phyloP scores from a whole-genome alignment of 1,284 basidiomycete species.

The Cryptococcus maquisensis region DNA sequence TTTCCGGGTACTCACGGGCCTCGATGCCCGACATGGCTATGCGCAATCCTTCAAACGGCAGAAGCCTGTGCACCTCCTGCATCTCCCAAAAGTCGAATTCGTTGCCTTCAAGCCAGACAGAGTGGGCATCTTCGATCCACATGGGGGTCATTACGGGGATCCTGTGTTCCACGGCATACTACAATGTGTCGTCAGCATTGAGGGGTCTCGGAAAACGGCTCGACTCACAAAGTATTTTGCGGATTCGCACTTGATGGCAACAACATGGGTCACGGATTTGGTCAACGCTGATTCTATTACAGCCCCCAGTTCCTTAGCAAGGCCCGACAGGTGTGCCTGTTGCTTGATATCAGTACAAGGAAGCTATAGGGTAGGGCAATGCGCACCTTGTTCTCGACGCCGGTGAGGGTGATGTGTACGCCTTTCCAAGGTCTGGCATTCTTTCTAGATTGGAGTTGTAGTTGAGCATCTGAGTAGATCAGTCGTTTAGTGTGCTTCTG shows the following conservation, averaged over 20 bases:
- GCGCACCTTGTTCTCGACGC: slow-evolving; percentile 41
- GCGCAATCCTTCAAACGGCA: slow-evolving; percentile 35
- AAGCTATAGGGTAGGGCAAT: background rate
- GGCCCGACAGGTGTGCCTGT: slow-evolving; percentile 17
- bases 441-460: slow-evolving; percentile 13
- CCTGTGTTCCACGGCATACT: slow-evolving; percentile 42
- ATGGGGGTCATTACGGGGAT: slow-evolving; percentile 37
- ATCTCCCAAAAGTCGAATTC: slow-evolving; percentile 29
- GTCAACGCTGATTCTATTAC: slow-evolving; percentile 38
- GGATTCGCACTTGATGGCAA: slow-evolving; percentile 31
- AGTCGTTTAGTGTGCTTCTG: no score
- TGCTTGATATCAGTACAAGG: background rate
- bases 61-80: slow-evolving; percentile 24
- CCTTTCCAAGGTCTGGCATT: slow-evolving; percentile 31
- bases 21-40: slow-evolving; percentile 43
- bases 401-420: slow-evolving; percentile 41
- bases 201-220: background rate
- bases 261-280: slow-evolving; percentile 39
- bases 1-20: slow-evolving; percentile 16
- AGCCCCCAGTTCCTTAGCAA: slow-evolving; percentile 37
- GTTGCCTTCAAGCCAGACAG: slow-evolving; percentile 26
- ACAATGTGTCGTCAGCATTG: background rate
- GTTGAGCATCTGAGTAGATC: slow-evolving; percentile 23
- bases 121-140: slow-evolving; percentile 38
- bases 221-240: slow-evolving; percentile 40